Base-by-base conservation (phyloP, 768 basidiomycete species). In the Collybiopsis confluens region DNA sequence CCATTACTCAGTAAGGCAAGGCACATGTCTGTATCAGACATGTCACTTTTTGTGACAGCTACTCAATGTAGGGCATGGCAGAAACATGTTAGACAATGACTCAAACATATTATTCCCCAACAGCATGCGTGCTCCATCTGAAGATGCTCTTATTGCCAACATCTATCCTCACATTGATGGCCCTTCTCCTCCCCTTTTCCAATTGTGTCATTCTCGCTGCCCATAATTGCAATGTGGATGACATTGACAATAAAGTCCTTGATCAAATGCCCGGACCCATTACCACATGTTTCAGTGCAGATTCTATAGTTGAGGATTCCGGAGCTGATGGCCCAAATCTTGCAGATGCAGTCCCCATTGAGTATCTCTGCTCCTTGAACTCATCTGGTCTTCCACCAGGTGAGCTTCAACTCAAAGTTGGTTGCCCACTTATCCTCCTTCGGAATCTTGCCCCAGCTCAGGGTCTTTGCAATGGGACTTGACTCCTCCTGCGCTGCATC, bases 331-430 rank as follows among this genome's bases (percentile, higher is more conserved):
- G 53, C 23, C 35, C 24, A 6, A 40, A 30, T 15, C 35, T 48
- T 23, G 44, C 57, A 44, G 53, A 65, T 16, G 30, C 51, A 4
- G 45, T 66, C 24, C 66, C 70, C 16, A 51, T 64, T 9, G 71
- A 76, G 56, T 67, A 63, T 57, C 67, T 77, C 8, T 63, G 67
- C 11, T 52, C 65, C 3, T 48, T 77, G 11, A 60, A 63, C 35
- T 46, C 62, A 8, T 60, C 68, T 18, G 64, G 68, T 16, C 43
- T 76, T 11, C 76, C 74, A 0, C 68, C 67, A 0, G 65, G 62
- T 15, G 63, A 67, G 26, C 61, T 74, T 3, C 36, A 51, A 2
- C 55, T 64, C 16, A 70, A 70, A 46, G 26, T 62, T 27, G 65
- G 68, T 18, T 65, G 64, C 46, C 70, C 68, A 10, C 30, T 70